Percentiles rank a stretch among this genome's conserved stretches.
These are phyloP conservation scores for Lomentospora prolificans DNA, from an alignment of 2,329 filamentous ascomycete genomes.

Conservation along the genomic window DNA sequence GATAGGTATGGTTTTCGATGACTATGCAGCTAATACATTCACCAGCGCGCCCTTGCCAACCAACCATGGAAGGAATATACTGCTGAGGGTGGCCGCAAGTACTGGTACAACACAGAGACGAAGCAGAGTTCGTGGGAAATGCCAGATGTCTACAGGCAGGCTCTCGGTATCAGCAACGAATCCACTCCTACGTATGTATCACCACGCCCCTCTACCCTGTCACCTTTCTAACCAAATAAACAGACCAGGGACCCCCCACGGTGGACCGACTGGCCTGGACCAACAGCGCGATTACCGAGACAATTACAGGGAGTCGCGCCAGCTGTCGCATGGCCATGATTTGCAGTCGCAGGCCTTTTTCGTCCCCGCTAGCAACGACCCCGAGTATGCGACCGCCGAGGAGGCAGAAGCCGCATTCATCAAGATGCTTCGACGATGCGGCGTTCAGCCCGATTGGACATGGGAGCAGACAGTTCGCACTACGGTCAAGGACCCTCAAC, in stretches of 20 bases:
- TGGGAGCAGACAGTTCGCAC: conserved; percentile 85
- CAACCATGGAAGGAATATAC: conserved; percentile 93
- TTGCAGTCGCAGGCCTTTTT: conserved; percentile 44
- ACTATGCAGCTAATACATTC: neutral
- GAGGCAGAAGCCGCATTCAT: conserved; percentile 90
- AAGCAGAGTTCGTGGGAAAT: conserved; percentile 93
- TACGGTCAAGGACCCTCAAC: conserved; percentile 84
- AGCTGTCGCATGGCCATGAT: conserved; percentile 48
- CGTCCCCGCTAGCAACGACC: conserved; percentile 56
- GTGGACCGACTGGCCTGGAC: conserved; percentile 11
- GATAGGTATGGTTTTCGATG: neutral
- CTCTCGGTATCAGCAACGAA: conserved; percentile 49
- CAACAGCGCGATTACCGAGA: conserved; percentile 12
- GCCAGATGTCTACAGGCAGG: conserved; percentile 71
- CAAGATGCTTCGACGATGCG: conserved; percentile 76
- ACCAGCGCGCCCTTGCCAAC: conserved; percentile 65
- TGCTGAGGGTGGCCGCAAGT: conserved; percentile 75
- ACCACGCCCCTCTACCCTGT: neutral
- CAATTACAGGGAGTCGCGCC: conserved; percentile 39
- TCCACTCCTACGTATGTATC: conserved; percentile 33
- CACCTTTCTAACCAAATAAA: neutral
- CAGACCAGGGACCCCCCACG: conserved; percentile 19
- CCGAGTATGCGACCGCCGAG: conserved; percentile 69
- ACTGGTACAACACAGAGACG: conserved; percentile 91
- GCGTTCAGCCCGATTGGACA: conserved; percentile 82